phyloP scores from a whole-genome alignment of 2,329 filamentous ascomycete species.

The Aspergillus hiratsukae region DNA sequence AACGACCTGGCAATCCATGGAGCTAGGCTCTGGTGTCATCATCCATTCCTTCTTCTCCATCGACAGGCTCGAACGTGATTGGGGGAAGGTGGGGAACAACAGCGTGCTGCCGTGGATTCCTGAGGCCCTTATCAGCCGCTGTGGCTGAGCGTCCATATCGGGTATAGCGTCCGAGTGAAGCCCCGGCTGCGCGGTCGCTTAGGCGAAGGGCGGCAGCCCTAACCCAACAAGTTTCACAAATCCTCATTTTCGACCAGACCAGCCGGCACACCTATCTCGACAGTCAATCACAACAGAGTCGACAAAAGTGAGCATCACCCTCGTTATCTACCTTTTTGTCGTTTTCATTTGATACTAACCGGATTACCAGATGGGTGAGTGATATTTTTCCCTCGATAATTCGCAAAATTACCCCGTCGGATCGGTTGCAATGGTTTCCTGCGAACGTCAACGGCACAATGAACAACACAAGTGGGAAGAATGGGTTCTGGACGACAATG shows the following conservation, averaged over 20 bases:
- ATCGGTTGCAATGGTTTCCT: conserved; percentile 24
- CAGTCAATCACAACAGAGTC: conserved; percentile 47
- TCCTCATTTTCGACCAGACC: conserved; percentile 37
- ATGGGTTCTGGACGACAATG: not conserved
- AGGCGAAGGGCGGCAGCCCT: conserved; percentile 44
- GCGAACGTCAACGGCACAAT: conserved; percentile 24
- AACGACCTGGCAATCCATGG: not conserved
- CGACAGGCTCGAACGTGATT: not conserved
- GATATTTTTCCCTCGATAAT: conserved; percentile 24
- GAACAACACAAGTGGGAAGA: conserved; percentile 15
- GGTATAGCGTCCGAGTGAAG: conserved; percentile 26
- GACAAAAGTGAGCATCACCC: conserved; percentile 46
- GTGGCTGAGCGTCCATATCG: conserved; percentile 7
- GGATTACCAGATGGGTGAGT: conserved; percentile 59
- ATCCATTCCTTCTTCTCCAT: not conserved
- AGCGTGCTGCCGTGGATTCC: not conserved
- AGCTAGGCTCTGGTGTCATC: not conserved
- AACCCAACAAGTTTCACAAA: conserved; percentile 40
- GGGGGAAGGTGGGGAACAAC: conserved; percentile 13
- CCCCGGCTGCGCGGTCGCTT: conserved; percentile 31
- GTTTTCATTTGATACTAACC: conserved; percentile 23
- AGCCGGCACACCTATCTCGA: conserved; percentile 34
- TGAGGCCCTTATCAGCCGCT: conserved; percentile 11
- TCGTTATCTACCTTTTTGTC: conserved; percentile 13
- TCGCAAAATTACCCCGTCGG: conserved; percentile 21